Conservation (phyloP, 768 basidiomycete genomes). For the Suillus spraguei region DNA sequence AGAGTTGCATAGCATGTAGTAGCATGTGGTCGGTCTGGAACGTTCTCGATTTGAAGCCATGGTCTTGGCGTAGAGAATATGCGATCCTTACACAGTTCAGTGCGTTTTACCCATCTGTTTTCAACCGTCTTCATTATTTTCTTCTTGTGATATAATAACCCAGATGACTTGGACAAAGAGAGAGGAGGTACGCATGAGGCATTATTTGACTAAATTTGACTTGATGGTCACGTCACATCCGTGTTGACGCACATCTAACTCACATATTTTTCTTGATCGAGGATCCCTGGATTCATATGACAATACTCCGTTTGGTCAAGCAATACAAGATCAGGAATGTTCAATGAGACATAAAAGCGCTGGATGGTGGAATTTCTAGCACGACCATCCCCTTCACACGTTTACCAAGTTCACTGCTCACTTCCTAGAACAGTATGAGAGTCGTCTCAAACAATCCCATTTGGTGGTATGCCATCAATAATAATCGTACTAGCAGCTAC, state of each 20-base stretch:
- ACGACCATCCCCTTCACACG: background rate
- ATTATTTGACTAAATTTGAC: too few species aligned
- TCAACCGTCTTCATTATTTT: background rate
- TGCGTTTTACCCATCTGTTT: background rate
- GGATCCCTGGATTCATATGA: background rate
- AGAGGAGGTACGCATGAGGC: background rate
- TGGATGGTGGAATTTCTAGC: background rate
- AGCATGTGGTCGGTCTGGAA: too few species aligned
- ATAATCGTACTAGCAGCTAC: background rate
- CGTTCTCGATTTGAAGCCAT: too few species aligned
- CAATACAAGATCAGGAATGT: background rate
- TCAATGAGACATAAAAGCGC: background rate
- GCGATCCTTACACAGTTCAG: too few species aligned
- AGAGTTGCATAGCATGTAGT: too few species aligned
- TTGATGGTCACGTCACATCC: background rate
- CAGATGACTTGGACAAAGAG: background rate
- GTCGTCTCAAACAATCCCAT: background rate
- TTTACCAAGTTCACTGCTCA: background rate
- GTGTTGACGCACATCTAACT: background rate
- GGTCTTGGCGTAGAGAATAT: too few species aligned
- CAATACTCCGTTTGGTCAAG: background rate
- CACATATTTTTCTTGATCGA: background rate
- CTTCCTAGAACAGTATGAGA: background rate
- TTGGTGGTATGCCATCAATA: background rate
- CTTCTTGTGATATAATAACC: background rate